These are phyloP conservation scores for Peronospora destructor DNA, from an alignment of 352 stramenopile species.

Conservation along the genomic window DNA sequence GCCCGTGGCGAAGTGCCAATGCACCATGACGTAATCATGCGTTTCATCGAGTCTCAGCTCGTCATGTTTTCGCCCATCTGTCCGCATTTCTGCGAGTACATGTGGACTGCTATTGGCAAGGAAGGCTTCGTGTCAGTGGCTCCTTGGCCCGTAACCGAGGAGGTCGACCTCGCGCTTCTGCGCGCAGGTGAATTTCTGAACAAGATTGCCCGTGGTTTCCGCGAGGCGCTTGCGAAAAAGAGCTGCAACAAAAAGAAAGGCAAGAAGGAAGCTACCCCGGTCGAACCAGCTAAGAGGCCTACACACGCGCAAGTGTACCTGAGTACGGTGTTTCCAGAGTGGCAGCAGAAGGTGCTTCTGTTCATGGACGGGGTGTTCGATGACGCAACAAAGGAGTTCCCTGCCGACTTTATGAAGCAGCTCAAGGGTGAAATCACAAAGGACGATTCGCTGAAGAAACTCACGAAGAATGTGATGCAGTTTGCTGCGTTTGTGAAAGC, in stretches of 20 bases:
- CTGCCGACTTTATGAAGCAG: conserved; percentile 82
- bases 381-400: conserved; percentile 56
- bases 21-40: conserved; percentile 88
- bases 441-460: conserved; percentile 79
- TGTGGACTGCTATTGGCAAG: conserved; percentile 91
- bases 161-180: conserved; percentile 90
- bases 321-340: conserved; percentile 76
- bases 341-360: conserved; percentile 79
- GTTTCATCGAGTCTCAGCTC: conserved; percentile 91
- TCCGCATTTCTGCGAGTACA: conserved; percentile 92
- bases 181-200: conserved; percentile 90
- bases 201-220: conserved; percentile 89
- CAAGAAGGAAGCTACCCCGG: conserved; percentile 57
- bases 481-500: conserved; percentile 94
- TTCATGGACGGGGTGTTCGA: conserved; percentile 76
- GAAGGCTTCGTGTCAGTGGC: conserved; percentile 86
- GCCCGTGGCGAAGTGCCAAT: conserved; percentile 73
- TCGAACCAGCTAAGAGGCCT: conserved; percentile 79
- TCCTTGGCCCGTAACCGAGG: conserved; percentile 74
- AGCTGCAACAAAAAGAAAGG: conserved; percentile 83
- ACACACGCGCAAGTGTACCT: conserved; percentile 85
- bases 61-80: conserved; percentile 94
- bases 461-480: conserved; percentile 95
- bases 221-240: conserved; percentile 69
- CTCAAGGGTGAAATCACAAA: conserved; percentile 70